Conservation (phyloP, 2,329 filamentous ascomycete genomes). For the Neopestalotiopsis rosae region DNA sequence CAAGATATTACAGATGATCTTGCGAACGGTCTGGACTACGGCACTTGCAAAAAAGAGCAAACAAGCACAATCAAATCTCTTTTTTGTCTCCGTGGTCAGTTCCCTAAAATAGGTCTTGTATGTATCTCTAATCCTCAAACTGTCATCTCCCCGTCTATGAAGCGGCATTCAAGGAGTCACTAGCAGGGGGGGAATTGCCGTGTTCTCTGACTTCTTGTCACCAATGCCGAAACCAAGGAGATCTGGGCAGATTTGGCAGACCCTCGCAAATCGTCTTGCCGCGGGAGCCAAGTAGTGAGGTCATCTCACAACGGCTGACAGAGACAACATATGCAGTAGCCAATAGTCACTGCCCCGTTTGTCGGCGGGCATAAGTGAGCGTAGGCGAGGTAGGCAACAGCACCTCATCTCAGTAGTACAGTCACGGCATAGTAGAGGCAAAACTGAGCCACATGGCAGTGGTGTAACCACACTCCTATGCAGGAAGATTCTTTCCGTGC, state of each 20-base stretch:
- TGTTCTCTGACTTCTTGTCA: not conserved
- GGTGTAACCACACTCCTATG: slow-evolving; percentile 20
- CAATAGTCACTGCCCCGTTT: not conserved
- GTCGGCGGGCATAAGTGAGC: not conserved
- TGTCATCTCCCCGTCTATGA: not conserved
- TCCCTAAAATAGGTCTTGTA: not conserved
- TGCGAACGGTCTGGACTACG: slow-evolving; percentile 2
- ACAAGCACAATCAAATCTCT: not conserved
- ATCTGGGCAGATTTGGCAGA: not conserved
- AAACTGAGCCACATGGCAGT: slow-evolving; percentile 26
- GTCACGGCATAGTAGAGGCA: slow-evolving; percentile 20
- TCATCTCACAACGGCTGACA: slow-evolving; percentile 14
- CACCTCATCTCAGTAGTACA: slow-evolving; percentile 30
- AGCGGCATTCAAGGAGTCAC: not conserved
- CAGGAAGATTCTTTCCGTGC: not conserved
- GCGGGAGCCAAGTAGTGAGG: not conserved
- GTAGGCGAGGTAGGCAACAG: slow-evolving; percentile 17
- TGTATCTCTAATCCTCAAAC: not conserved
- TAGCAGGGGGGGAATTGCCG: not conserved
- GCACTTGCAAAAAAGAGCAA: not conserved
- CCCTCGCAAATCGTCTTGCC: too few species aligned
- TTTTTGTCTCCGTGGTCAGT: not conserved
- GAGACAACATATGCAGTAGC: not conserved
- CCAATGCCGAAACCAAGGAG: not conserved
- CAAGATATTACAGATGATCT: not conserved